phyloP scores from a whole-genome alignment of 352 stramenopile species.

The Blastocystis sp. region DNA sequence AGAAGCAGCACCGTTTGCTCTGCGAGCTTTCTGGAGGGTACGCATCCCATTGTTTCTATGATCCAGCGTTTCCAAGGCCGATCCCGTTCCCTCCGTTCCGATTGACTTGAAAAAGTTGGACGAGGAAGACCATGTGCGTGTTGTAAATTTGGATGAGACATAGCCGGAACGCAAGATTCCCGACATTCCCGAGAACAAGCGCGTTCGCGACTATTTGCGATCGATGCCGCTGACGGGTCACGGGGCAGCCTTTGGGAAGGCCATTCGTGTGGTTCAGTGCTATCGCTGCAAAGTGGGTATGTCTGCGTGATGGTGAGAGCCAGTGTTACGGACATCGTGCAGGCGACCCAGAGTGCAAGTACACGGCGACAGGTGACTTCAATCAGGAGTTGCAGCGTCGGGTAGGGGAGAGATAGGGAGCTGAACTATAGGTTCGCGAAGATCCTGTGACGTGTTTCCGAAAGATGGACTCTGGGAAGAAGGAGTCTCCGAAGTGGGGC shows the following conservation, averaged over 20 bases:
- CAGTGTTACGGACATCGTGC: constrained; percentile 51
- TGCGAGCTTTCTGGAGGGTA: background rate
- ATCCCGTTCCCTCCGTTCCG: background rate
- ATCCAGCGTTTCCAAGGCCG: background rate
- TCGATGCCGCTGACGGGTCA: constrained; percentile 5
- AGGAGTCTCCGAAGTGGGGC: background rate
- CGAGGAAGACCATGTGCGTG: constrained; percentile 31
- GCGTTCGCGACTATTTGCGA: constrained; percentile 38
- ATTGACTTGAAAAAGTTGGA: constrained; percentile 7
- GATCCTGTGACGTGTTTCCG: constrained; percentile 6
- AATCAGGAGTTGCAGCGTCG: constrained; percentile 19
- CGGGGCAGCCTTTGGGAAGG: constrained; percentile 28
- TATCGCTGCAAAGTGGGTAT: constrained; percentile 40
- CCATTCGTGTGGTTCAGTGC: constrained; percentile 21
- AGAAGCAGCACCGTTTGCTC: background rate
- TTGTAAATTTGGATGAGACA: too few species aligned
- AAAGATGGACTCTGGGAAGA: background rate
- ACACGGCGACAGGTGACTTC: constrained; percentile 21
- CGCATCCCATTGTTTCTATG: background rate
- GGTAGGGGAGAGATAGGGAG: background rate
- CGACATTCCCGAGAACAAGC: constrained; percentile 48
- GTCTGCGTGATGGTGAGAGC: background rate
- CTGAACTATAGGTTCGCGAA: constrained; percentile 20
- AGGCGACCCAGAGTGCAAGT: constrained; percentile 37
- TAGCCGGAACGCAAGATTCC: constrained; percentile 40